Conservation (phyloP, 1,284 basidiomycete genomes). For the Agaricales sp. region DNA sequence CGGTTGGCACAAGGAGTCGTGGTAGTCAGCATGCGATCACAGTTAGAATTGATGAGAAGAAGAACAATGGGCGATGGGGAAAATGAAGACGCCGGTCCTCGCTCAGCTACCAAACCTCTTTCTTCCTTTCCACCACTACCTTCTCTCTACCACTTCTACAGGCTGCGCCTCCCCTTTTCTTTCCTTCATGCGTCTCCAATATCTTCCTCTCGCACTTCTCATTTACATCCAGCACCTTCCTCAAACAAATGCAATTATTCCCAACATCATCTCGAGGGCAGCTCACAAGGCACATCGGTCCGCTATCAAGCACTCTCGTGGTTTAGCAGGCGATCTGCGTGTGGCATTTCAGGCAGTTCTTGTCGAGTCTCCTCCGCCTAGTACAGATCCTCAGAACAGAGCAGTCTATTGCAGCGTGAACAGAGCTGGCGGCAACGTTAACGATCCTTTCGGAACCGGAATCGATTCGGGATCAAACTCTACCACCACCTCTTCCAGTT, state of each 20-base stretch:
- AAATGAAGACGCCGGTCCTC: no score
- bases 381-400: background rate
- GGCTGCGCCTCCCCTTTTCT: background rate
- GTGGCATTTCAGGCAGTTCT: background rate
- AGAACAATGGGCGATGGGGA: no score
- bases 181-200: background rate
- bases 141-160: background rate
- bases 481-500: background rate
- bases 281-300: background rate
- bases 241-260: background rate
- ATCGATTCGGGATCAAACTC: background rate
- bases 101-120: no score
- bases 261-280: background rate
- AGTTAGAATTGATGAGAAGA: no score
- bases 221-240: background rate
- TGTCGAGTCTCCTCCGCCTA: background rate
- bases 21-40: no score
- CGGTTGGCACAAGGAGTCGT: no score
- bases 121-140: background rate
- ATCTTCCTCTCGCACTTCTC: slow-evolving; percentile 1
- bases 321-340: background rate
- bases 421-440: background rate
- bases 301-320: background rate
- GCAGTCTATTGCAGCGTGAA: slow-evolving; percentile 1
- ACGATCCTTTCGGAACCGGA: slow-evolving; percentile 1